These are phyloP conservation scores for Coemansia sp. DNA, from an alignment of 371 early-diverging fungal species.

Conservation along the genomic window DNA sequence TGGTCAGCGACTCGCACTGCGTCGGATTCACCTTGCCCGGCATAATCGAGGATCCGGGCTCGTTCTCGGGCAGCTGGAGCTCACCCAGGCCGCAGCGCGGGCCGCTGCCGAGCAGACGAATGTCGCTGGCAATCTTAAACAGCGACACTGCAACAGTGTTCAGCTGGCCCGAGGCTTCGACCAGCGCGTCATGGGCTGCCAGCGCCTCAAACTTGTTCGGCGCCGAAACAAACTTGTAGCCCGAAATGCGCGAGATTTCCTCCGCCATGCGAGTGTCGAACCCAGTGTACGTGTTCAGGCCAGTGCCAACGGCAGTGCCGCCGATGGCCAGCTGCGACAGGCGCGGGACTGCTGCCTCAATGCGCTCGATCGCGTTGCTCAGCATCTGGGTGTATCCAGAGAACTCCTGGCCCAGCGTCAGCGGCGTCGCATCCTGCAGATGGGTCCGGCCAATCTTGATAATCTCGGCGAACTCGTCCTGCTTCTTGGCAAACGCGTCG, in stretches of 20 bases:
- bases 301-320: conserved; percentile 97
- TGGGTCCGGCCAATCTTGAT: conserved; percentile 98
- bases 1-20: conserved; percentile 97
- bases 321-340: conserved; percentile 91
- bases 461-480: conserved; percentile 76
- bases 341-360: conserved; percentile 74
- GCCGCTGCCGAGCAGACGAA: conserved; percentile 91
- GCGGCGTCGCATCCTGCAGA: conserved; percentile 92
- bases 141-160: conserved; percentile 93
- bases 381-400: conserved; percentile 92
- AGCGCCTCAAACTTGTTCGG: conserved; percentile 98
- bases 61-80: conserved; percentile 91
- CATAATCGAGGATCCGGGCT: conserved; percentile 98
- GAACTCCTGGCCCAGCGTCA: conserved; percentile 97
- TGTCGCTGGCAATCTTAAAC: conserved; percentile 97
- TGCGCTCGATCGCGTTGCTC: conserved; percentile 78
- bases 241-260: conserved; percentile 75
- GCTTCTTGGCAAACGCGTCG: conserved; percentile 71
- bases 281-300: conserved; percentile 87
- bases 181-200: conserved; percentile 94
- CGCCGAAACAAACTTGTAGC: conserved; percentile 85
- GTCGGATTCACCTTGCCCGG: conserved; percentile 98
- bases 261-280: conserved; percentile 85
- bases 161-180: conserved; percentile 90
- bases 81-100: conserved; percentile 97